Percentiles rank a stretch among this genome's conserved stretches.
Conservation (phyloP, 495 filamentous ascomycete genomes). For the Clavariopsis aquatica region DNA sequence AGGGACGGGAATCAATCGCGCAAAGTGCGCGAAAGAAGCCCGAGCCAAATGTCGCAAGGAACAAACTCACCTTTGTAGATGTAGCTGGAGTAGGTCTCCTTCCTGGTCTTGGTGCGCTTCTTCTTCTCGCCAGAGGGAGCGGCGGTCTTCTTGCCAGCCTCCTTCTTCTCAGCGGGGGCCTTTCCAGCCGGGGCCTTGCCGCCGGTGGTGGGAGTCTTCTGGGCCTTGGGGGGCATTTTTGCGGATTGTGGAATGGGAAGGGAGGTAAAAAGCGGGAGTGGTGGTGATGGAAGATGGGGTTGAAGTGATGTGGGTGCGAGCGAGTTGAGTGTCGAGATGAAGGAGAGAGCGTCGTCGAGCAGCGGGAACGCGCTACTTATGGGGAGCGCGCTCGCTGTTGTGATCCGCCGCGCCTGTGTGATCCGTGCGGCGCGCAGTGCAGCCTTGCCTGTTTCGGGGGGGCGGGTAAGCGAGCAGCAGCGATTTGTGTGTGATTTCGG, state of each 20-base stretch:
- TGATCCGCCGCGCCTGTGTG: slow-evolving; percentile 34
- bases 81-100: slow-evolving; percentile 99
- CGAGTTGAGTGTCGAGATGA: slow-evolving; percentile 34
- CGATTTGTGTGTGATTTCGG: slow-evolving; percentile 10
- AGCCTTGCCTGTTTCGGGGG: background rate
- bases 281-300: slow-evolving; percentile 7
- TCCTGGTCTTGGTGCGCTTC: slow-evolving; percentile 99
- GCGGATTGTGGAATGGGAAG: slow-evolving; percentile 26
- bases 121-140: slow-evolving; percentile 96
- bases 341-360: slow-evolving; percentile 30
- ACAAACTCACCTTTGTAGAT: slow-evolving; percentile 94
- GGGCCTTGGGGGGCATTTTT: slow-evolving; percentile 94
- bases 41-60: slow-evolving; percentile 15
- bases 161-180: slow-evolving; percentile 95
- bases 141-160: slow-evolving; percentile 97
- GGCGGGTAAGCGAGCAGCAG: slow-evolving; percentile 12
- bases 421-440: slow-evolving; percentile 18
- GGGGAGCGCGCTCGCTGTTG: slow-evolving; percentile 36
- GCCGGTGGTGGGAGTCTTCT: slow-evolving; percentile 95
- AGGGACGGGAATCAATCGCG: background rate
- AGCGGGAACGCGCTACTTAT: slow-evolving; percentile 40
- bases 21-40: slow-evolving; percentile 27
- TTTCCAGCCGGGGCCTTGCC: slow-evolving; percentile 95
- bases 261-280: slow-evolving; percentile 11
- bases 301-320: slow-evolving; percentile 1